These are phyloP conservation scores for Maudiozyma saulgeensis DNA, from an alignment of 805 yeast genomes.

Conservation along the genomic window DNA sequence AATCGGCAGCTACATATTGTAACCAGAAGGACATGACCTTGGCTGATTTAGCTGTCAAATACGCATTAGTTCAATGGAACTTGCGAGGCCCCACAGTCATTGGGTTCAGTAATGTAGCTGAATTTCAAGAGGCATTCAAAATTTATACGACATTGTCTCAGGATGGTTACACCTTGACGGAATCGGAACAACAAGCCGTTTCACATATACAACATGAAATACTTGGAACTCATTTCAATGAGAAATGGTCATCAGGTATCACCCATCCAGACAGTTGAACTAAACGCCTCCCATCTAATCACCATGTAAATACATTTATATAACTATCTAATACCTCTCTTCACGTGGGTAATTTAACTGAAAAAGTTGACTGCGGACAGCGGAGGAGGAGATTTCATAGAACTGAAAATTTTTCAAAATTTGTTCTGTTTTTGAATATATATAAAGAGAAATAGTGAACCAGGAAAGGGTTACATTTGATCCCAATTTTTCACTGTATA, in stretches of 20 bases:
- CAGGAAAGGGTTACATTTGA: too few relatives aligned
- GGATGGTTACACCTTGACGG: conserved; percentile 26
- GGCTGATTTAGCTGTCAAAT: conserved; percentile 75
- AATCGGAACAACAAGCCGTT: conserved; percentile 37
- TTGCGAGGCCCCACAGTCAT: conserved; percentile 55
- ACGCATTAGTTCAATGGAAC: conserved; percentile 55
- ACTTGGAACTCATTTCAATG: conserved; percentile 49
- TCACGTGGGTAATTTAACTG: too few relatives aligned
- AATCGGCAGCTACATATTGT: conserved; percentile 37
- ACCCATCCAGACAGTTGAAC: not conserved
- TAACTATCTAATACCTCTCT: not conserved
- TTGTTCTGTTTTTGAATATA: too few relatives aligned
- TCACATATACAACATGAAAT: conserved; percentile 34
- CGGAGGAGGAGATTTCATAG: too few relatives aligned
- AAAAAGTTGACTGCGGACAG: too few relatives aligned
- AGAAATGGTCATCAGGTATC: conserved; percentile 42
- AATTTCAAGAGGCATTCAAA: conserved; percentile 51
- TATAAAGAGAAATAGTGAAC: too few relatives aligned
- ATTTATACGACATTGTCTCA: conserved; percentile 42
- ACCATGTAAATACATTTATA: not conserved
- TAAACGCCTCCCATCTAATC: not conserved
- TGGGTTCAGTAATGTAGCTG: conserved; percentile 61
- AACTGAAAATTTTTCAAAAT: too few relatives aligned
- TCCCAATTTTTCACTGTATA: too few relatives aligned
- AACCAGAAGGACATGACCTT: conserved; percentile 46